phyloP scores from a whole-genome alignment of 2,329 filamentous ascomycete genomes.

The Huntiella bhutanensis region DNA sequence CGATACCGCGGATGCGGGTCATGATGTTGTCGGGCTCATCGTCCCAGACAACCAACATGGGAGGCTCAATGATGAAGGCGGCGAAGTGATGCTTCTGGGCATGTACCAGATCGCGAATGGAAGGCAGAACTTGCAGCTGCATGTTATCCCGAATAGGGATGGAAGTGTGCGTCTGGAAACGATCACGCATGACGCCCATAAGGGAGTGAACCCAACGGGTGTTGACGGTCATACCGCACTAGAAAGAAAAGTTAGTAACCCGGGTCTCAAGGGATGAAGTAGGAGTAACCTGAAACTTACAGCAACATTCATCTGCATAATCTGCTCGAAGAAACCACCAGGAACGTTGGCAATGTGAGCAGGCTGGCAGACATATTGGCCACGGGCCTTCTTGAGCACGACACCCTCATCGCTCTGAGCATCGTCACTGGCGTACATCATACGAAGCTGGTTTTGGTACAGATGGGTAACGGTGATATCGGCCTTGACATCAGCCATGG shows the following conservation, averaged over 20 bases:
- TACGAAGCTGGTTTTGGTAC: constrained; percentile 12
- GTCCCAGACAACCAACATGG: constrained; percentile 43
- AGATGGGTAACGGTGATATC: constrained; percentile 12
- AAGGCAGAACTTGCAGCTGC: constrained; percentile 41
- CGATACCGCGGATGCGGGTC: constrained; percentile 30
- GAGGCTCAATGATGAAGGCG: constrained; percentile 41
- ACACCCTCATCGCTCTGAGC: constrained; percentile 16
- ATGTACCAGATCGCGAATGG: constrained; percentile 33
- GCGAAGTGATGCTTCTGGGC: constrained; percentile 48
- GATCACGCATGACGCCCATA: constrained; percentile 26
- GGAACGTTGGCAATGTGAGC: constrained; percentile 19
- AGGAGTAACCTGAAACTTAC: constrained; percentile 19
- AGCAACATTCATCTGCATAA: constrained; percentile 28
- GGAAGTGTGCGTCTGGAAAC: constrained; percentile 23
- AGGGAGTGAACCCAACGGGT: constrained; percentile 45
- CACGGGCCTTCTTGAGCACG: constrained; percentile 21
- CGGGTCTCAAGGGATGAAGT: too few relatives aligned
- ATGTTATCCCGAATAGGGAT: constrained; percentile 40
- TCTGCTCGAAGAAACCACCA: constrained; percentile 27
- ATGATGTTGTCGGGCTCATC: constrained; percentile 39
- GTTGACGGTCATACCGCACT: constrained; percentile 50
- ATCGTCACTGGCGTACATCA: constrained; percentile 10
- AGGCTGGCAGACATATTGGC: constrained; percentile 23
- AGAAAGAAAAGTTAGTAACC: neutral
- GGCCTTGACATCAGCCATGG: constrained; percentile 11